These are phyloP conservation scores for Colletotrichum melonis DNA, from an alignment of 2,329 filamentous ascomycete genomes.

Conservation along the genomic window DNA sequence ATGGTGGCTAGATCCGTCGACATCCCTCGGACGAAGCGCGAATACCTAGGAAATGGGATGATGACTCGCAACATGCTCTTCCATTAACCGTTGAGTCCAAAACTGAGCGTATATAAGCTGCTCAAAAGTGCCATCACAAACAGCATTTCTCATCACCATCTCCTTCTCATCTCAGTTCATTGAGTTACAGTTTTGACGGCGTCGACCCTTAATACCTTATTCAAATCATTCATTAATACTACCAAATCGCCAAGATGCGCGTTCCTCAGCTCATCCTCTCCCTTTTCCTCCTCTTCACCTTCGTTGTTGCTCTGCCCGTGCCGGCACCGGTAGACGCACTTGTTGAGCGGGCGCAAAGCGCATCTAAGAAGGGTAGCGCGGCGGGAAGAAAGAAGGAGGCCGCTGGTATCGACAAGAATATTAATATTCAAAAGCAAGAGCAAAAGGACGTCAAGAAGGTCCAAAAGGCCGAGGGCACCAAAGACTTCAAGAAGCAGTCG, in stretches of 20 bases:
- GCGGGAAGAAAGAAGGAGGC: neutral
- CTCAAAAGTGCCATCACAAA: neutral
- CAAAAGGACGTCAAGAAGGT: slow-evolving; percentile 17
- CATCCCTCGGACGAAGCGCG: neutral
- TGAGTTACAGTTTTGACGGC: neutral
- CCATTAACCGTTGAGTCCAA: neutral
- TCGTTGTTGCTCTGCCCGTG: slow-evolving; percentile 13
- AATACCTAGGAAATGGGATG: neutral
- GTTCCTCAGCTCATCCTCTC: slow-evolving; percentile 14
- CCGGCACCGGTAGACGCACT: slow-evolving; percentile 10
- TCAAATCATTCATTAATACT: neutral
- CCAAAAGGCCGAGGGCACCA: neutral
- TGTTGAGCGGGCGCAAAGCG: neutral
- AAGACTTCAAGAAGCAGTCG: neutral
- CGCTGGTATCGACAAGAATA: slow-evolving; percentile 20
- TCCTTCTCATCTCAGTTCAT: neutral
- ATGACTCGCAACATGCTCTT: neutral
- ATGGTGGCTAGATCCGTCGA: neutral
- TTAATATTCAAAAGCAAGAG: slow-evolving; percentile 19
- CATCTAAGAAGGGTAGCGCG: neutral
- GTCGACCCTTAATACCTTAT: neutral
- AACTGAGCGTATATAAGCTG: neutral
- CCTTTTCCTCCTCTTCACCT: slow-evolving; percentile 16
- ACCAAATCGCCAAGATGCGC: neutral
- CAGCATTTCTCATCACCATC: too few relatives aligned